Conservation (phyloP, 176 grass and related monocot genomes). For the Carex myosuroides region DNA sequence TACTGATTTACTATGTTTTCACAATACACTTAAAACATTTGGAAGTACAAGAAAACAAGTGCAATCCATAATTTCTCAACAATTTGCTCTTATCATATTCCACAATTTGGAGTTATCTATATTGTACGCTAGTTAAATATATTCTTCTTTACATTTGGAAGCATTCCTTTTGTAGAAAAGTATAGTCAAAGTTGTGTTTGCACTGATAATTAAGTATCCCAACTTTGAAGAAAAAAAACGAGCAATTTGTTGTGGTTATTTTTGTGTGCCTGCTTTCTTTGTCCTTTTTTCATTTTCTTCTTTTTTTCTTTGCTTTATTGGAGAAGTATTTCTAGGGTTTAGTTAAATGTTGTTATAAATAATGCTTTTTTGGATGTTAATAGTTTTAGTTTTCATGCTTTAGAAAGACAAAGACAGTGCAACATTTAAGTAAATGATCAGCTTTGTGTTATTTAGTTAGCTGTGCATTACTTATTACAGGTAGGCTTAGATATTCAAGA, state of each 20-base stretch:
- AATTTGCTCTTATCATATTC: slow-evolving; percentile 43
- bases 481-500: neutral
- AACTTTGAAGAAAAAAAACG: neutral
- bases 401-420: neutral
- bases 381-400: neutral
- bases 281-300: neutral
- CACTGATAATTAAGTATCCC: neutral
- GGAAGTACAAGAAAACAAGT: slow-evolving; percentile 32
- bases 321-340: neutral
- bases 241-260: neutral
- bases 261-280: neutral
- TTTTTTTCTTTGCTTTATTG: neutral
- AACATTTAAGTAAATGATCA: neutral
- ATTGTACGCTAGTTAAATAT: neutral
- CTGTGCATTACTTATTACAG: neutral
- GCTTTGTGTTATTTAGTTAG: neutral
- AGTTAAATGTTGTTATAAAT: neutral
- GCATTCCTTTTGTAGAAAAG: neutral
- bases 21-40: neutral
- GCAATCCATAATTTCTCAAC: slow-evolving; percentile 70
- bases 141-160: neutral
- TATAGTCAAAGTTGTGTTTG: neutral
- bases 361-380: neutral
- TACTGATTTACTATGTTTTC: neutral
- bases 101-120: neutral